phyloP scores from a whole-genome alignment of 176 grass and related monocot genomes.

The Poa pratensis region DNA sequence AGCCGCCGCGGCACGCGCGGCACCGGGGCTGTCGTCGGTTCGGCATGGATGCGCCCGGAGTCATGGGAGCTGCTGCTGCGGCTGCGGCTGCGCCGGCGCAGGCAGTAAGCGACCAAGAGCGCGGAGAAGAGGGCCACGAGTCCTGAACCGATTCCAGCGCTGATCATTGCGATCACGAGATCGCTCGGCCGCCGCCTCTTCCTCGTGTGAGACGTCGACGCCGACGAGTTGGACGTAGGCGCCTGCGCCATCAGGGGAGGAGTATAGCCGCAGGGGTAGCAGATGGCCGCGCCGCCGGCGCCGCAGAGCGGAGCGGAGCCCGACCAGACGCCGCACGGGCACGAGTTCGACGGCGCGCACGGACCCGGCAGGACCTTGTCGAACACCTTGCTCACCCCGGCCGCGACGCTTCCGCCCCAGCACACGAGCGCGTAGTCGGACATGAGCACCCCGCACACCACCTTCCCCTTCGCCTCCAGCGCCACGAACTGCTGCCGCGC shows the following conservation, averaged over 20 bases:
- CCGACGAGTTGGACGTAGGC: conserved; percentile 32
- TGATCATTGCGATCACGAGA: conserved; percentile 40
- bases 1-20: conserved; percentile 62
- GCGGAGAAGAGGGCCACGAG: conserved; percentile 19
- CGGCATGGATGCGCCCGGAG: conserved; percentile 60
- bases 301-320: conserved; percentile 52
- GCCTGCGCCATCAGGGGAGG: conserved; percentile 7
- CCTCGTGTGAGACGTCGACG: background rate
- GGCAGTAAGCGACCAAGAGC: background rate
- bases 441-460: conserved; percentile 83
- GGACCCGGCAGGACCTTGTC: conserved; percentile 71
- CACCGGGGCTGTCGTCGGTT: conserved; percentile 5
- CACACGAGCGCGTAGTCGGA: conserved; percentile 77
- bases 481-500: conserved; percentile 64
- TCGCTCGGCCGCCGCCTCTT: conserved; percentile 33
- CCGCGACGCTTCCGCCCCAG: conserved; percentile 57
- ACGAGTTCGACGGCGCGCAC: conserved; percentile 53
- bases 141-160: conserved; percentile 42
- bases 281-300: conserved; percentile 41
- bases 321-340: conserved; percentile 73
- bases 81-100: conserved; percentile 17
- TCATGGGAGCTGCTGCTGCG: conserved; percentile 27
- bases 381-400: conserved; percentile 57
- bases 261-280: conserved; percentile 62
- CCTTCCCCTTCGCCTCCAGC: conserved; percentile 65